phyloP scores from a whole-genome alignment of 2,329 filamentous ascomycete species.

The Mycogone perniciosa region DNA sequence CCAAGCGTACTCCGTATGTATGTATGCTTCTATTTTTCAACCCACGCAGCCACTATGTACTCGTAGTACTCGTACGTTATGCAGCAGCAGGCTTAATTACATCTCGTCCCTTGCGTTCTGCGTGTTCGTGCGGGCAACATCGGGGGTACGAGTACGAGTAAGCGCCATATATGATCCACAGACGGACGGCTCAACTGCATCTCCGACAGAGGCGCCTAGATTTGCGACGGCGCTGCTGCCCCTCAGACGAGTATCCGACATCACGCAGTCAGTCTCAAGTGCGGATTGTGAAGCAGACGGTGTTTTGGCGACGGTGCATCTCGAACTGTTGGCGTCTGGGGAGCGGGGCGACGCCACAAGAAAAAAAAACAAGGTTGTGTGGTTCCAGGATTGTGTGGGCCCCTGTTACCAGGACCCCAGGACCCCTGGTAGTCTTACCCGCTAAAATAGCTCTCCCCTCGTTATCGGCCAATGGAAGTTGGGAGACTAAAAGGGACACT shows the following conservation, averaged over 20 bases:
- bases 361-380: too few relatives aligned
- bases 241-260: too few relatives aligned
- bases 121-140: too few relatives aligned
- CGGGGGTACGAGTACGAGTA: too few relatives aligned
- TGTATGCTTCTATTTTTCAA: background rate
- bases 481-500: too few relatives aligned
- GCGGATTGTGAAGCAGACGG: conserved; percentile 6
- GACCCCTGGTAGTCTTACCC: too few relatives aligned
- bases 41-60: background rate
- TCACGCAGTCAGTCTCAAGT: background rate
- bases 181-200: background rate
- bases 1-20: background rate
- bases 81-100: background rate
- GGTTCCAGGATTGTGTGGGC: background rate
- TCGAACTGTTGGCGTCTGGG: conserved; percentile 5
- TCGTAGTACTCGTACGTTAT: too few relatives aligned
- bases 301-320: conserved; percentile 7
- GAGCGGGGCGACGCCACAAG: background rate
- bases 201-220: background rate
- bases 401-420: background rate
- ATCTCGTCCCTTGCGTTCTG: too few relatives aligned
- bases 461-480: too few relatives aligned
- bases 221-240: background rate
- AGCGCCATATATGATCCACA: too few relatives aligned
- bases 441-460: too few relatives aligned